These are phyloP conservation scores for Aspergillus nomiae DNA, from an alignment of 2,329 filamentous ascomycete species.

Conservation along the genomic window DNA sequence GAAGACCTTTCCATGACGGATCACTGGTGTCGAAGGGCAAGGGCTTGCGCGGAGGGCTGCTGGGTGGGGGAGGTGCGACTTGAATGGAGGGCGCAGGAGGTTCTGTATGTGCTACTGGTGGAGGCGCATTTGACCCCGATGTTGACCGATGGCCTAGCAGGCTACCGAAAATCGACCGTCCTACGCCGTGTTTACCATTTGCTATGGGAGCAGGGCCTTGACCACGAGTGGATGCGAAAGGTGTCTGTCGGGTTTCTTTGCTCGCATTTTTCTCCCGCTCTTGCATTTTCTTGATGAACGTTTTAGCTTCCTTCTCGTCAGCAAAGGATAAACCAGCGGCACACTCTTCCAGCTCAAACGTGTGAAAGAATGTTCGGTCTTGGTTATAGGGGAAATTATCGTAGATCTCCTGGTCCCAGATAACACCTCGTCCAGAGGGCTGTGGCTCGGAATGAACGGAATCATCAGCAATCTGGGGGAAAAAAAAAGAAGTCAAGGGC, in stretches of 20 bases:
- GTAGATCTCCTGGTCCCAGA: constrained; percentile 98
- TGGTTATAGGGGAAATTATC: constrained; percentile 95
- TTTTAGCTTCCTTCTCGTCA: constrained; percentile 96
- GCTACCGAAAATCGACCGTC: constrained; percentile 55
- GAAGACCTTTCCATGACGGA: constrained; percentile 62
- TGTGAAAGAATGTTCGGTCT: constrained; percentile 96
- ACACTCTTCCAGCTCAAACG: constrained; percentile 93
- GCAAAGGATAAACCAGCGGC: constrained; percentile 87
- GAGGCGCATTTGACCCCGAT: constrained; percentile 38
- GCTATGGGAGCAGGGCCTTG: constrained; percentile 47
- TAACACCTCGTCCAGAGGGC: constrained; percentile 78
- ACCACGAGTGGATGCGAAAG: constrained; percentile 62
- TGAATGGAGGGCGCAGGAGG: constrained; percentile 30
- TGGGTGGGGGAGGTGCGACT: constrained; percentile 37
- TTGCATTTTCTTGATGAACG: constrained; percentile 96
- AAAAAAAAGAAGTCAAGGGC: neutral
- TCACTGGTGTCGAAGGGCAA: constrained; percentile 62
- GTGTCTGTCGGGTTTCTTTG: constrained; percentile 78
- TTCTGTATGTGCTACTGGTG: constrained; percentile 26
- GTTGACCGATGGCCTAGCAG: constrained; percentile 54
- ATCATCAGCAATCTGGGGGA: constrained; percentile 10
- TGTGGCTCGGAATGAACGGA: constrained; percentile 38
- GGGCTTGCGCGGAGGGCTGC: constrained; percentile 35
- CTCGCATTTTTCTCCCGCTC: constrained; percentile 94
- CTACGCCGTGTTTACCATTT: constrained; percentile 48